phyloP scores from a whole-genome alignment of 805 yeast genomes.

The Metschnikowia santaceciliae region DNA sequence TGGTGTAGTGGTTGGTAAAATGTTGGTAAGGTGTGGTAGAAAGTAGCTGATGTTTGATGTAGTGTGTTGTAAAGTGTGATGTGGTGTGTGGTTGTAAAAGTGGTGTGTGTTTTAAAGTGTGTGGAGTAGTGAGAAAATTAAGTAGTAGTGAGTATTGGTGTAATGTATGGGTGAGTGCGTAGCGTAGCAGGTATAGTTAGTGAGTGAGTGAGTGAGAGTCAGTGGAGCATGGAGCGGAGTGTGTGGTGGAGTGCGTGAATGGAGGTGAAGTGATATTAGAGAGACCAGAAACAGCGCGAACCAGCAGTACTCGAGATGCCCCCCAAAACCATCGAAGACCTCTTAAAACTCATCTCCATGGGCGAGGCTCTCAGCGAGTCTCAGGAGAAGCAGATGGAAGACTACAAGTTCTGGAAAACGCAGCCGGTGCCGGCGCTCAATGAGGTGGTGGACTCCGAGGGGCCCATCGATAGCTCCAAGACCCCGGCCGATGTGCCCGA shows the following conservation, averaged over 20 bases:
- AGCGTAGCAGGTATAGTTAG: no score
- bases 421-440: constrained; percentile 88
- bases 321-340: constrained; percentile 47
- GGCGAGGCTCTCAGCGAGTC: constrained; percentile 53
- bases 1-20: no score
- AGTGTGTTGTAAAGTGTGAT: no score
- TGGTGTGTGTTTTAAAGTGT: no score
- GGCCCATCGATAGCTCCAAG: constrained; percentile 71
- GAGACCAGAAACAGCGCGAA: not conserved
- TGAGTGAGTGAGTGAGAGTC: no score
- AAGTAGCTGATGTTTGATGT: no score
- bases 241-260: not conserved
- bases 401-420: constrained; percentile 95
- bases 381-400: constrained; percentile 63
- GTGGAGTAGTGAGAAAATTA: no score
- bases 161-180: no score
- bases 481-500: constrained; percentile 69
- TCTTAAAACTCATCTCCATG: constrained; percentile 50
- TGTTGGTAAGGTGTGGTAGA: no score
- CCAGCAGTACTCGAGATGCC: not conserved
- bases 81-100: no score
- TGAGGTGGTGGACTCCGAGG: constrained; percentile 63
- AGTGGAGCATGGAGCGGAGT: no score
- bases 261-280: not conserved
- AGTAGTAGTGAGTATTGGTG: no score